These are phyloP conservation scores for Melaleuca quinquenervia DNA, from an alignment of 345 rosid species.

Conservation along the genomic window DNA sequence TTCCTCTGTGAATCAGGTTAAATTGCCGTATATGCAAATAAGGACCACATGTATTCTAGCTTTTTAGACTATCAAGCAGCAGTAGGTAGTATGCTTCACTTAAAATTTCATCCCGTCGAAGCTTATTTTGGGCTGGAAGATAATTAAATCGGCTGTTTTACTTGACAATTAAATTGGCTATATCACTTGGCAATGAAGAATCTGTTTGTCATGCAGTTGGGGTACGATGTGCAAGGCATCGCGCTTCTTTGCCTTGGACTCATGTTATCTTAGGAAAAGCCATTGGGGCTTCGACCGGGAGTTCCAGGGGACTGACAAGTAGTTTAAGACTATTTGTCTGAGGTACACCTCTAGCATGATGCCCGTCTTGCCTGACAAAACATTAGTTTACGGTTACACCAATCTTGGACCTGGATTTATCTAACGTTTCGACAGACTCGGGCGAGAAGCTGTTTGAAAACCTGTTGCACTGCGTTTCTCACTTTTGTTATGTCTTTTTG, in stretches of 20 bases:
- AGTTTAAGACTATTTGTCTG: constrained; percentile 21
- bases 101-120: not conserved
- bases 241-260: constrained; percentile 35
- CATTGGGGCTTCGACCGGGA: constrained; percentile 29
- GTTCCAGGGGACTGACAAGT: constrained; percentile 26
- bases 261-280: constrained; percentile 33
- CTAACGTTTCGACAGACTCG: constrained; percentile 9
- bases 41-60: not conserved
- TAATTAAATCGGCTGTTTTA: too few relatives aligned
- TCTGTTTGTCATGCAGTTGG: constrained; percentile 19
- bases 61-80: not conserved
- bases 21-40: not conserved
- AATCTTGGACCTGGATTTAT: not conserved
- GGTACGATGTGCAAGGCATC: constrained; percentile 23
- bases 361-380: not conserved
- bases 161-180: constrained; percentile 20
- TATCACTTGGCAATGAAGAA: constrained; percentile 32
- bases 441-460: constrained; percentile 39
- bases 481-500: constrained; percentile 13
- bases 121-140: constrained; percentile 19
- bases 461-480: constrained; percentile 40
- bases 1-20: not conserved
- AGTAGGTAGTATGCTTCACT: not conserved
- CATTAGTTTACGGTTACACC: not conserved
- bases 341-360: constrained; percentile 2